phyloP scores from a whole-genome alignment of 1,284 basidiomycete genomes.

The Fomes fomentarius region DNA sequence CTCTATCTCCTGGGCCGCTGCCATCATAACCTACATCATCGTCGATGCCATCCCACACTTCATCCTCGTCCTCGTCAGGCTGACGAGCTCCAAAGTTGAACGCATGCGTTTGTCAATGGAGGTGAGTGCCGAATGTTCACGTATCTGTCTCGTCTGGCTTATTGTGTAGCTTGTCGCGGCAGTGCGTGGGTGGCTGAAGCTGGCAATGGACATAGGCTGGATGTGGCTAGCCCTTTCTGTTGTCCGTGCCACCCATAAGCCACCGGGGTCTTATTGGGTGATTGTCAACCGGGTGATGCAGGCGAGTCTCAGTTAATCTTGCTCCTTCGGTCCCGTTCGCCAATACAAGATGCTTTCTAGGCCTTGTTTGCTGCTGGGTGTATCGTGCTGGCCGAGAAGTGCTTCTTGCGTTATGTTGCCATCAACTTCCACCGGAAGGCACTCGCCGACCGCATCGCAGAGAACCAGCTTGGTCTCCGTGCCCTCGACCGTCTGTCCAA shows the following conservation, averaged over 20 bases:
- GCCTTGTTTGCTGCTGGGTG: conserved; percentile 66
- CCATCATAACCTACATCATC: conserved; percentile 60
- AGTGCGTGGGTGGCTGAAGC: conserved; percentile 71
- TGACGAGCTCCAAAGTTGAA: conserved; percentile 66
- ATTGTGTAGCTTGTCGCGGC: conserved; percentile 62
- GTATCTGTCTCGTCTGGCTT: not conserved
- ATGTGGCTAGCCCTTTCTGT: conserved; percentile 72
- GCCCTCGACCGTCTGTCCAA: conserved; percentile 73
- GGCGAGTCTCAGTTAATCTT: conserved; percentile 37
- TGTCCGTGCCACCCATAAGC: conserved; percentile 57
- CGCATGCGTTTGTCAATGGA: conserved; percentile 66
- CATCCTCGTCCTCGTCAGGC: conserved; percentile 53
- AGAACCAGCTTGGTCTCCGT: conserved; percentile 69
- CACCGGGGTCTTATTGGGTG: conserved; percentile 68
- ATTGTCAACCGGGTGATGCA: conserved; percentile 73
- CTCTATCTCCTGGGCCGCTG: conserved; percentile 68
- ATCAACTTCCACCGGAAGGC: conserved; percentile 79
- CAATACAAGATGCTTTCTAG: conserved; percentile 33
- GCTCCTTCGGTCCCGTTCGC: not conserved
- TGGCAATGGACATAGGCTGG: conserved; percentile 66
- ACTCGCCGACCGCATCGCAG: conserved; percentile 69
- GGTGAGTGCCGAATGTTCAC: conserved; percentile 40
- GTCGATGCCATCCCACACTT: conserved; percentile 66
- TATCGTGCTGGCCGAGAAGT: conserved; percentile 69
- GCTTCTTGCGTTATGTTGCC: conserved; percentile 74